Conservation (phyloP, 192 early-diverging fungal species). For the Dissophora ornata region DNA sequence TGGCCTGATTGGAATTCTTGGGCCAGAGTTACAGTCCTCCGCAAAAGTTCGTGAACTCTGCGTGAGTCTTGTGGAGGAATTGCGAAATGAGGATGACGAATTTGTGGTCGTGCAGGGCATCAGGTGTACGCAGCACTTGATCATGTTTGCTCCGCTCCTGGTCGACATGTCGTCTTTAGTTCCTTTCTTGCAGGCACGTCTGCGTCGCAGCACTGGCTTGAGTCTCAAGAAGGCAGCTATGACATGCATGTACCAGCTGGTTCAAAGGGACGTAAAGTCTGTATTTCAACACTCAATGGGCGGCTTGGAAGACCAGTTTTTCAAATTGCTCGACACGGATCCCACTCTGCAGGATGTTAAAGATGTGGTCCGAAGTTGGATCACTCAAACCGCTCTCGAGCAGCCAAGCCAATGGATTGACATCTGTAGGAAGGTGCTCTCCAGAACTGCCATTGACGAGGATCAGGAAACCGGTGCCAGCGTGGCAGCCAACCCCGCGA, state of each 20-base stretch:
- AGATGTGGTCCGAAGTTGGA: conserved; percentile 70
- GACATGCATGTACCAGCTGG: conserved; percentile 88
- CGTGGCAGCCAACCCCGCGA: conserved; percentile 3
- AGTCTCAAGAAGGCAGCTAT: conserved; percentile 78
- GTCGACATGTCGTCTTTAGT: conserved; percentile 75
- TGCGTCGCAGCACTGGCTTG: conserved; percentile 66
- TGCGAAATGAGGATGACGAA: conserved; percentile 81
- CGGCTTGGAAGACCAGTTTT: conserved; percentile 82
- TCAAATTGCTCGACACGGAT: conserved; percentile 83
- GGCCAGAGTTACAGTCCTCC: conserved; percentile 88
- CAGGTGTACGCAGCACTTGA: conserved; percentile 87
- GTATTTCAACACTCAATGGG: conserved; percentile 73
- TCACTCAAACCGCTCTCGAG: conserved; percentile 68
- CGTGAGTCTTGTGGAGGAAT: conserved; percentile 79
- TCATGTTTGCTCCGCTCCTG: conserved; percentile 87
- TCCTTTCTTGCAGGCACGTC: conserved; percentile 80
- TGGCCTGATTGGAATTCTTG: conserved; percentile 88
- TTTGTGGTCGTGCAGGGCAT: conserved; percentile 86
- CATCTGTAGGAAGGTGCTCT: conserved; percentile 81
- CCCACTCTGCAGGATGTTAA: conserved; percentile 67
- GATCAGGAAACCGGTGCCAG: conserved; percentile 27
- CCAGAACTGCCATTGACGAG: conserved; percentile 67
- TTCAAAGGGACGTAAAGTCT: conserved; percentile 76
- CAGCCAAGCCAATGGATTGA: conserved; percentile 86
- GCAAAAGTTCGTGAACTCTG: conserved; percentile 82